These are phyloP conservation scores for Solanum chilense DNA, from an alignment of 257 asterid species.

Conservation along the genomic window DNA sequence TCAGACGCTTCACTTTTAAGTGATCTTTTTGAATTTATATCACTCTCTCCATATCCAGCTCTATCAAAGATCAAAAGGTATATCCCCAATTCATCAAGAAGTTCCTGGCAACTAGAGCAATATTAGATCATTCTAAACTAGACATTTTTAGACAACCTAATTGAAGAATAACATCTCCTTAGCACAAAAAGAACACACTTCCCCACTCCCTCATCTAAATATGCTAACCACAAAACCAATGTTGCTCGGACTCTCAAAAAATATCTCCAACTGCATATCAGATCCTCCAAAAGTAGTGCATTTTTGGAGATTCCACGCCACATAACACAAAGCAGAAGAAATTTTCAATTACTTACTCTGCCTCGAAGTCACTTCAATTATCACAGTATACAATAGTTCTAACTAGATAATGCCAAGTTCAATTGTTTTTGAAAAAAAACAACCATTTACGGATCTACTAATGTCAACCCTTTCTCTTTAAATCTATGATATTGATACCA, in stretches of 20 bases:
- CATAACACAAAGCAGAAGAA: background rate
- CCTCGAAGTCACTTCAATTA: background rate
- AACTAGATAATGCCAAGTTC: background rate
- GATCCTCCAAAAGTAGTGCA: background rate
- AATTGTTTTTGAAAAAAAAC: background rate
- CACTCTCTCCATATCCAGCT: constrained; percentile 96
- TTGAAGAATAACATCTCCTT: background rate
- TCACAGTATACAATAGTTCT: background rate
- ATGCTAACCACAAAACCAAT: background rate
- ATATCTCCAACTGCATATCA: background rate
- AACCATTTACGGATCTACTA: background rate
- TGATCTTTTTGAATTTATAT: constrained; percentile 67
- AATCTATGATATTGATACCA: background rate
- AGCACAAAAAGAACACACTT: background rate
- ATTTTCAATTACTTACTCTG: background rate
- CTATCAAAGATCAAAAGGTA: constrained; percentile 61
- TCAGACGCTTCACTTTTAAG: constrained; percentile 75
- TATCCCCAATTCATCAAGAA: constrained; percentile 54
- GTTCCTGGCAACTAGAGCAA: constrained; percentile 39
- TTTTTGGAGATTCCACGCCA: background rate
- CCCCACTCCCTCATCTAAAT: background rate
- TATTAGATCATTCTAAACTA: constrained; percentile 14
- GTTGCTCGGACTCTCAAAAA: background rate
- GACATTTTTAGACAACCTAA: background rate
- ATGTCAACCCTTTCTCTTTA: background rate